Evolutionary conservation across 2,329 filamentous ascomycete species (phyloP).

Genomic region (Escovopsis sp.): DNA sequence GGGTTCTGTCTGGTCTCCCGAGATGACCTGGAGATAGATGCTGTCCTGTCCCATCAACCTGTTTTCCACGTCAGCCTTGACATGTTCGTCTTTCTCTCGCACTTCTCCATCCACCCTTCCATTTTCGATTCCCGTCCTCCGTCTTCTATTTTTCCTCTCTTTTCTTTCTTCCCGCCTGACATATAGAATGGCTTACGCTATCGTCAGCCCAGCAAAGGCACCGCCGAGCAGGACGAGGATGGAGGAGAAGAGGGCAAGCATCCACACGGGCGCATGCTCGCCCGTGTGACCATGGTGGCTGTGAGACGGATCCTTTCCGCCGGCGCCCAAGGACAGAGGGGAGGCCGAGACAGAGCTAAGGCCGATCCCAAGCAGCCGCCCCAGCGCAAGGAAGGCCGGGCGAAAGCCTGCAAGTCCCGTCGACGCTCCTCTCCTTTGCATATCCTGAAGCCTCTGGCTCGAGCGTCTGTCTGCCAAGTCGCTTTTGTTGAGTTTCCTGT

Average conservation of each 20-base stretch:
- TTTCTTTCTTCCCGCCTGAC: not conserved
- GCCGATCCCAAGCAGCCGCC: conserved; percentile 33
- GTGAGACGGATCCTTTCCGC: no score
- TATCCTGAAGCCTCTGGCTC: conserved; percentile 3
- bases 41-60: conserved; percentile 65
- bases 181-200: conserved; percentile 43
- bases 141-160: no score
- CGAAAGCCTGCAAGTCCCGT: conserved; percentile 26
- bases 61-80: conserved; percentile 1
- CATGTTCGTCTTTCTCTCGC: no score
- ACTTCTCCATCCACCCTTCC: no score
- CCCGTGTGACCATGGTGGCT: conserved; percentile 30
- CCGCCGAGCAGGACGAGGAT: conserved; percentile 75
- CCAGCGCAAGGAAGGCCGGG: conserved; percentile 34
- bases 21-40: conserved; percentile 91
- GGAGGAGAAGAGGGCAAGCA: conserved; percentile 66
- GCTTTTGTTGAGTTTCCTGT: no score
- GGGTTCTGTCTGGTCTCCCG: conserved; percentile 67
- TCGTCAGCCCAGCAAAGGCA: conserved; percentile 87
- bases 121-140: no score
- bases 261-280: conserved; percentile 52
- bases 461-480: no score
- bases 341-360: conserved; percentile 33
- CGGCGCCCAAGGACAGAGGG: conserved; percentile 19
- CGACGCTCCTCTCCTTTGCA: conserved; percentile 12